phyloP scores from a whole-genome alignment of 495 filamentous ascomycete species.

The Xylaria longipes region DNA sequence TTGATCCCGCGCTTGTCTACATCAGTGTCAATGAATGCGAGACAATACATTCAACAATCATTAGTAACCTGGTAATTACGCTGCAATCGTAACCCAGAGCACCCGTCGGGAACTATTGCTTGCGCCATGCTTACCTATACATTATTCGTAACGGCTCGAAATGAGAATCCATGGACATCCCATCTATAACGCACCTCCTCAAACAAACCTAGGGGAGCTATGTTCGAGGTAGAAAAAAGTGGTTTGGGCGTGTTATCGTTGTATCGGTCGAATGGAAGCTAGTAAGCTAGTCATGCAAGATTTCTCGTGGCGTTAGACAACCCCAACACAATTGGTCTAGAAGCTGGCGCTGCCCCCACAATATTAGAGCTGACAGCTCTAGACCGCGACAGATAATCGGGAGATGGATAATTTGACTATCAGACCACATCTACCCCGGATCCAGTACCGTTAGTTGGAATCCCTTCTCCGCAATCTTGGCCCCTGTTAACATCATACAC shows the following conservation, averaged over 20 bases:
- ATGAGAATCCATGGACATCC: not conserved
- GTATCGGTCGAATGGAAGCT: conserved; percentile 16
- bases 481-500: not conserved
- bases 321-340: conserved; percentile 4
- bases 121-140: not conserved
- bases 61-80: not conserved
- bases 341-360: conserved; percentile 13
- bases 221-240: not conserved
- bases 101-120: not conserved
- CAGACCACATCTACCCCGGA: conserved; percentile 7
- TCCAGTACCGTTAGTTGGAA: not conserved
- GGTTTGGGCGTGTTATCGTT: not conserved
- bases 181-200: not conserved
- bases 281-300: not conserved
- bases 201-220: not conserved
- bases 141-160: not conserved
- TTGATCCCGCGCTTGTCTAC: not conserved
- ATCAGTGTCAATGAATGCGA: not conserved
- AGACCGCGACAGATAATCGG: conserved; percentile 3
- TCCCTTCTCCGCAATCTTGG: not conserved
- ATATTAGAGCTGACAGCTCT: not conserved
- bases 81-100: not conserved
- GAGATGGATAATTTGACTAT: not conserved
- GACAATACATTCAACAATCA: not conserved
- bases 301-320: not conserved